Base-by-base conservation (phyloP, 768 basidiomycete species). In the Astraeus odoratus region DNA sequence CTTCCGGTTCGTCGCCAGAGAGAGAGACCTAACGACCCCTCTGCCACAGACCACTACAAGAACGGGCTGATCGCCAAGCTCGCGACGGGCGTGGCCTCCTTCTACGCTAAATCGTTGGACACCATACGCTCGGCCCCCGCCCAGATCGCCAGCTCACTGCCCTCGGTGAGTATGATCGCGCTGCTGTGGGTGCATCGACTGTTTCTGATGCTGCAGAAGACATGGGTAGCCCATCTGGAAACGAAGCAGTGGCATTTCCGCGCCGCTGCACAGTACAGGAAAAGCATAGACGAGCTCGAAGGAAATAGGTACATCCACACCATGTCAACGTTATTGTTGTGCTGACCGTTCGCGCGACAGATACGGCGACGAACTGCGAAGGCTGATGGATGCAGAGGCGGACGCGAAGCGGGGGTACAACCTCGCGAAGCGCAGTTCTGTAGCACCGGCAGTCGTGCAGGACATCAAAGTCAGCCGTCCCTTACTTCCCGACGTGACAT, bases 271-370 rank as follows among this genome's bases (percentile, higher is more conserved):
- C 87, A 91, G 56, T 91, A 84, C 57, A 74, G 95, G 36, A 85
- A 92, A 64, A 86, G 87, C 58, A 72, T 89, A 43, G 94, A 95
- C 36, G 94, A 97, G 55, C 75, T 87, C 18, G 91, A 83, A 60
- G 75, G 75, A 25, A 81, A 76, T 70, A 77, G 76, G 84, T 86
- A 47, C 33, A 6, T 34, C 33, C 33, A 49, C 73, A 54, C 35
- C 27, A 27, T 31, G 24, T 19, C 31, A 22, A 6, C 18, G 7
- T 8, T 31, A 41, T 39, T 39, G 26, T 36, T 43, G 7, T 37
- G 46, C 51, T 33, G 51, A 47, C 40, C 46, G 7, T 42, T 44
- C 19, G 23, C 26, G 31, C 47, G 43, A 8, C 52, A 93, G 92
- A 54, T 98, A 96, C 58, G 95, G 95, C 1, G 66, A 81, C 19